Base-by-base conservation (phyloP, 2,329 filamentous ascomycete species). In the Seiridium cupressi region DNA sequence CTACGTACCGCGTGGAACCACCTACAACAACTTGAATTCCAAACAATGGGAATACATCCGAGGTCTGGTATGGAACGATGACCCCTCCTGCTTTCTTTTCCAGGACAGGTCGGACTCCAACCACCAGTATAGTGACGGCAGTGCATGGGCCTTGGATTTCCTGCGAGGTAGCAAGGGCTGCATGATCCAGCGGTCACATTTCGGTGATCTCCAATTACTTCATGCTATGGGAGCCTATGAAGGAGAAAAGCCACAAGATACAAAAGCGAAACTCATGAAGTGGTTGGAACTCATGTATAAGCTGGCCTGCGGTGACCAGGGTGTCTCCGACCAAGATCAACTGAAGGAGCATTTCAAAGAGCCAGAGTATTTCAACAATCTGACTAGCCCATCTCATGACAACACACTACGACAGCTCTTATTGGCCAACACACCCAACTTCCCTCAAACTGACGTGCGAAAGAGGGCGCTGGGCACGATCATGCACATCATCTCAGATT, bases 401-500 rank as follows among this genome's bases (percentile, higher is more conserved):
- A 13, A 53, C 32, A 53, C n/a, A 13, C 36, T 53, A 5, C 1
- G 32, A 7, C 49, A 32, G 6, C 6, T 53, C 13, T 32, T 53
- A n/a, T n/a, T 53, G 31, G 53, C 56, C 8, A 40, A 40, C 5
- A 51, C 59, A 9, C 49, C 56, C 11, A 35, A 44, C n/a, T 62
- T 53, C 40, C 9, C 13, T 1, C 38, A 53, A 3, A n/a, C 53
- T 1, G 51, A 63, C 44, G 47, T 62, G 2, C 56, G 18, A 13
- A 44, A 49, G 26, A 49, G 62, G 4, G 62, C 62, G 31, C 40
- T 64, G 13, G 62, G 62, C 6, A 59, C 55, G 34, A 60, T 56
- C 47, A 38, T 64, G 4, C 62, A 64, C 51, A 40, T 62, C 60
- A 60, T 64, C 26, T 53, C 59, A 42, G 62, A 64, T 53, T 64